Conservation (phyloP, 495 filamentous ascomycete species). For the Aspergillus olivimuriae region DNA sequence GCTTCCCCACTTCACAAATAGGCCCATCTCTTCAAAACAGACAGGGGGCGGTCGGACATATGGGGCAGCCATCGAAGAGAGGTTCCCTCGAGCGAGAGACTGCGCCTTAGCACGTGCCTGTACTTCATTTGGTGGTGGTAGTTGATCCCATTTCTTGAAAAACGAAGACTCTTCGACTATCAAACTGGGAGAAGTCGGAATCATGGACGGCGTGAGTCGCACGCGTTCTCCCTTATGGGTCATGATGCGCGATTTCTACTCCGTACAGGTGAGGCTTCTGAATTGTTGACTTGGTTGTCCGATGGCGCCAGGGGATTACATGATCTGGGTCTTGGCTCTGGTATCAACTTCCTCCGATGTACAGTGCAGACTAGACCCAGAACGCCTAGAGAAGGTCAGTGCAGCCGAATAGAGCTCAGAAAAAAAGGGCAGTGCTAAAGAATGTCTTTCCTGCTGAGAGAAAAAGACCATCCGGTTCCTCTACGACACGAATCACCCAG, state of each 20-base stretch:
- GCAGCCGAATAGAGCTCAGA: too few relatives aligned
- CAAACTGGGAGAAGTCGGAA: slow-evolving; percentile 13
- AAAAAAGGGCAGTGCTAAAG: too few relatives aligned
- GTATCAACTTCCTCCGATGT: background rate
- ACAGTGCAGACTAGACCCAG: too few relatives aligned
- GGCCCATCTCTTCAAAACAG: slow-evolving; percentile 30
- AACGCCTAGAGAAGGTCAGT: too few relatives aligned
- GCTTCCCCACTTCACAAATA: slow-evolving; percentile 40
- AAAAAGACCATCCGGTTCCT: too few relatives aligned
- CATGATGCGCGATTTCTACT: background rate
- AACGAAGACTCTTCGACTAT: slow-evolving; percentile 15
- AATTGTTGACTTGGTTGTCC: background rate
- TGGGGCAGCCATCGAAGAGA: background rate
- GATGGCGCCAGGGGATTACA: background rate
- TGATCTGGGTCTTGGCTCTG: background rate
- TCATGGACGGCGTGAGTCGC: slow-evolving; percentile 12
- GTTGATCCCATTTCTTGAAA: slow-evolving; percentile 11
- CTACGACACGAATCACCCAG: too few relatives aligned
- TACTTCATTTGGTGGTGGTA: slow-evolving; percentile 18
- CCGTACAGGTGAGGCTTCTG: background rate
- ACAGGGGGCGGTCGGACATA: slow-evolving; percentile 24
- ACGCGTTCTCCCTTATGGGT: background rate
- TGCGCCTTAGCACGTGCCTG: slow-evolving; percentile 12
- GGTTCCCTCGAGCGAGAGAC: slow-evolving; percentile 5
- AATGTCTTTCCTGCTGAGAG: too few relatives aligned